Percentiles rank a stretch among this genome's conserved stretches.
These are phyloP conservation scores for Parachaetomium inaequale DNA, from an alignment of 495 filamentous ascomycete species.

Conservation along the genomic window DNA sequence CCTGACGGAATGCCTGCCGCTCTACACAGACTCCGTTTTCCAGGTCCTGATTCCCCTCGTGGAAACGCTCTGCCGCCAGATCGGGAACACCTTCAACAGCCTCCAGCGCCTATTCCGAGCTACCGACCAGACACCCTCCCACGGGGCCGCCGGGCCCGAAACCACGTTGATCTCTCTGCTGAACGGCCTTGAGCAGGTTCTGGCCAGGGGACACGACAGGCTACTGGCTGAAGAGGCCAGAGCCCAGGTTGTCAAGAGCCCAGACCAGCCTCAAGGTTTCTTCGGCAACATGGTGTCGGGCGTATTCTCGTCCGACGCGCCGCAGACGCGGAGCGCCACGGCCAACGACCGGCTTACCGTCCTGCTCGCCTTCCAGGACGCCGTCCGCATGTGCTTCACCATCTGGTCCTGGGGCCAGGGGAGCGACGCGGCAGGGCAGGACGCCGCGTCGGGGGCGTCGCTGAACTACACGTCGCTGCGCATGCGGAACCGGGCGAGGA, in stretches of 20 bases:
- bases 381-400: constrained; percentile 80
- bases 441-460: constrained; percentile 70
- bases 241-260: constrained; percentile 62
- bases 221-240: constrained; percentile 73
- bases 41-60: constrained; percentile 87
- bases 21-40: constrained; percentile 79
- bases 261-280: constrained; percentile 84
- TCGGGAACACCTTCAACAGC: constrained; percentile 62
- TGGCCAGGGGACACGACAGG: constrained; percentile 83
- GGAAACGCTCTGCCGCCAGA: constrained; percentile 77
- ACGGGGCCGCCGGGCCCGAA: constrained; percentile 50
- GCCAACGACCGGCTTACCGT: constrained; percentile 95
- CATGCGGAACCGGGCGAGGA: constrained; percentile 82
- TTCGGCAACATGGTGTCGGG: constrained; percentile 97
- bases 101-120: constrained; percentile 56
- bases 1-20: constrained; percentile 75
- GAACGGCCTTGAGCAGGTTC: constrained; percentile 83
- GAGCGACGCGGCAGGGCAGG: constrained; percentile 51
- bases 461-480: constrained; percentile 85
- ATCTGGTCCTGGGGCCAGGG: constrained; percentile 93
- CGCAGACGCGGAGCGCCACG: constrained; percentile 66
- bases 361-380: constrained; percentile 93
- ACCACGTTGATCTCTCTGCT: constrained; percentile 71
- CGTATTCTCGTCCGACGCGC: constrained; percentile 77
- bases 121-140: constrained; percentile 30